These are phyloP conservation scores for Penicillium crustosum DNA, from an alignment of 2,329 filamentous ascomycete species.

Conservation along the genomic window DNA sequence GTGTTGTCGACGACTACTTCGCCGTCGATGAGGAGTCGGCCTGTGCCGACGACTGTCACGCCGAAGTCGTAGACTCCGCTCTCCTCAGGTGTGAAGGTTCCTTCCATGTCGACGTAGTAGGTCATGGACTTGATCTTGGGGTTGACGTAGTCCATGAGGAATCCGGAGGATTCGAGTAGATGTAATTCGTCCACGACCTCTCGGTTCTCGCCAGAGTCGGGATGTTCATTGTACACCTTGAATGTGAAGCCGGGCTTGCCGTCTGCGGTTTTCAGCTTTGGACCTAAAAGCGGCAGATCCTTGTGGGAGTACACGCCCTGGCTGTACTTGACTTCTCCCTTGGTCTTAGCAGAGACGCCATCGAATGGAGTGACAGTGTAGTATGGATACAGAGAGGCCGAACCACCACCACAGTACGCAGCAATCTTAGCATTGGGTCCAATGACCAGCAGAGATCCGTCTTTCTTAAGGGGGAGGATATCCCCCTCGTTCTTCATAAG, in stretches of 20 bases:
- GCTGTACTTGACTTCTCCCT: conserved; percentile 49
- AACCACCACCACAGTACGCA: conserved; percentile 62
- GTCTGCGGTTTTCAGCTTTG: conserved; percentile 51
- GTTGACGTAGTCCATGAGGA: conserved; percentile 57
- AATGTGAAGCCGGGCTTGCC: conserved; percentile 61
- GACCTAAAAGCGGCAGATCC: conserved; percentile 60
- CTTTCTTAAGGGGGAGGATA: conserved; percentile 57
- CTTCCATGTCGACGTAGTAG: conserved; percentile 64
- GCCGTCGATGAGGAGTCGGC: conserved; percentile 64
- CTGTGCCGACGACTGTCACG: conserved; percentile 65
- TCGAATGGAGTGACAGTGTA: conserved; percentile 48
- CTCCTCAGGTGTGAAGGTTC: conserved; percentile 59
- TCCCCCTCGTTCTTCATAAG: conserved; percentile 70
- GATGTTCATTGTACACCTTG: conserved; percentile 62
- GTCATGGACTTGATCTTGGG: conserved; percentile 52
- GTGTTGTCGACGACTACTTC: conserved; percentile 65
- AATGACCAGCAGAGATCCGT: conserved; percentile 52
- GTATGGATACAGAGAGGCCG: conserved; percentile 54
- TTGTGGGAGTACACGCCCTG: conserved; percentile 66
- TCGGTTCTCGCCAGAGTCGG: conserved; percentile 46
- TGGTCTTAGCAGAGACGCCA: conserved; percentile 40
- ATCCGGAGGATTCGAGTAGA: conserved; percentile 46
- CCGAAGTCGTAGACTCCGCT: conserved; percentile 64
- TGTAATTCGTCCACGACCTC: conserved; percentile 53
- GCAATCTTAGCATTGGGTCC: conserved; percentile 54